Percentiles rank a stretch among this genome's conserved stretches.
Conservation (phyloP, 2,329 filamentous ascomycete genomes). For the Huntiella moniliformis region DNA sequence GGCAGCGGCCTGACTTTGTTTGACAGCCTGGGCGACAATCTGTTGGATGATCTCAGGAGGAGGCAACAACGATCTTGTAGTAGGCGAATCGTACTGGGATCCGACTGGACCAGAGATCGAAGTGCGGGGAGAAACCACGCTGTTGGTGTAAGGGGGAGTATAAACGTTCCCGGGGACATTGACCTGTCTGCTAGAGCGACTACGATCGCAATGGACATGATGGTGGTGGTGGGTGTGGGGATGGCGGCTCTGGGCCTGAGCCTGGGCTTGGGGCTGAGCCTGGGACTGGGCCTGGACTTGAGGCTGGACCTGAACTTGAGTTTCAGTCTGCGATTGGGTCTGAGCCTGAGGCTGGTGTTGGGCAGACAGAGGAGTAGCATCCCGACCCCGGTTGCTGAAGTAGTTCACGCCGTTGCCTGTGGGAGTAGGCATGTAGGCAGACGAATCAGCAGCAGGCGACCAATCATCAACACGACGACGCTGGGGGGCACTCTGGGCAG, state of each 20-base stretch:
- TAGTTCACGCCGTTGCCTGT: background rate
- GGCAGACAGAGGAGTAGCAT: background rate
- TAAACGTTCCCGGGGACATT: background rate
- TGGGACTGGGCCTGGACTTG: background rate
- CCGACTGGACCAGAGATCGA: slow-evolving; percentile 1
- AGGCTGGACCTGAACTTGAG: background rate
- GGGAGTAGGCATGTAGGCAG: background rate
- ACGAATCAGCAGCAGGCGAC: background rate
- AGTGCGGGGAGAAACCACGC: slow-evolving; percentile 4
- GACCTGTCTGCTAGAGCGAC: background rate
- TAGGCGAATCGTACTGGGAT: background rate
- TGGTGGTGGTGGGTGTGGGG: background rate
- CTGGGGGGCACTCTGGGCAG: background rate
- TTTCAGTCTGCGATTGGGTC: background rate
- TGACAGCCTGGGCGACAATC: slow-evolving; percentile 19
- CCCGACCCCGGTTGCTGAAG: background rate
- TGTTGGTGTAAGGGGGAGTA: slow-evolving; percentile 4
- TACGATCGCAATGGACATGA: background rate
- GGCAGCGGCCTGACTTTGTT: slow-evolving; percentile 21
- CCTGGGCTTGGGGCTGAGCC: background rate
- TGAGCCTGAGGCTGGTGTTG: too few relatives aligned
- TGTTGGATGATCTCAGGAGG: slow-evolving; percentile 15
- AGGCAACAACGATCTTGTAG: background rate
- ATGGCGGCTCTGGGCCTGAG: background rate
- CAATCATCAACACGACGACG: slow-evolving; percentile 7